These are phyloP conservation scores for Globisporangium okanoganense DNA, from an alignment of 352 stramenopile species.

Conservation along the genomic window DNA sequence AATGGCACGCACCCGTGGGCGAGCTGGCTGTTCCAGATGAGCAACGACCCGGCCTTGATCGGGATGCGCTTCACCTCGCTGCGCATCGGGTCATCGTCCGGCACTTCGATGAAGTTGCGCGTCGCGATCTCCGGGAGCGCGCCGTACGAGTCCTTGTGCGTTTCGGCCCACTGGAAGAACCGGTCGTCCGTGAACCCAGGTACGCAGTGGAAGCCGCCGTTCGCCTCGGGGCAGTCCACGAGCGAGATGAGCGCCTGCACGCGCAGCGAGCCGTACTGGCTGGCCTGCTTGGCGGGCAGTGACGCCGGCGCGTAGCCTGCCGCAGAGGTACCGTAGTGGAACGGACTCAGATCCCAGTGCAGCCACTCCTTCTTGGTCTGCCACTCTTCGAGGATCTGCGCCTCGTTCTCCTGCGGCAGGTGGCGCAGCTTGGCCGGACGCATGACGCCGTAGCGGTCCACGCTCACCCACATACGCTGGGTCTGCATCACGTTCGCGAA, in stretches of 20 bases:
- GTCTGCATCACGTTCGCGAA: conserved; percentile 34
- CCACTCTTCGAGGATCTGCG: conserved; percentile 26
- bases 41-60: conserved; percentile 38
- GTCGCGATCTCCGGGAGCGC: conserved; percentile 25
- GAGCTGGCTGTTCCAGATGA: conserved; percentile 50
- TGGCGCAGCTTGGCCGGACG: conserved; percentile 29
- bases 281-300: conserved; percentile 11
- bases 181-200: conserved; percentile 38
- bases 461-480: conserved; percentile 37
- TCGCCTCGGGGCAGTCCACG: conserved; percentile 36
- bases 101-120: conserved; percentile 46
- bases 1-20: conserved; percentile 32
- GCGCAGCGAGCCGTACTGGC: conserved; percentile 37
- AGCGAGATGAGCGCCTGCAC: conserved; percentile 41
- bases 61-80: conserved; percentile 31
- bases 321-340: conserved; percentile 43
- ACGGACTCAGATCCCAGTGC: conserved; percentile 49
- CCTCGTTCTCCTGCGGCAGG: conserved; percentile 24
- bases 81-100: conserved; percentile 34
- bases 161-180: conserved; percentile 42
- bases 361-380: conserved; percentile 53
- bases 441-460: conserved; percentile 51
- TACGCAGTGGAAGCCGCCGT: conserved; percentile 47
- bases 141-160: conserved; percentile 29
- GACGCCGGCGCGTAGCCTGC: conserved; percentile 30